A percentile compares a stretch with the other conserved stretches of the same genome.
Conservation (phyloP, 768 basidiomycete species). For the Leccinum fibrillosum region DNA sequence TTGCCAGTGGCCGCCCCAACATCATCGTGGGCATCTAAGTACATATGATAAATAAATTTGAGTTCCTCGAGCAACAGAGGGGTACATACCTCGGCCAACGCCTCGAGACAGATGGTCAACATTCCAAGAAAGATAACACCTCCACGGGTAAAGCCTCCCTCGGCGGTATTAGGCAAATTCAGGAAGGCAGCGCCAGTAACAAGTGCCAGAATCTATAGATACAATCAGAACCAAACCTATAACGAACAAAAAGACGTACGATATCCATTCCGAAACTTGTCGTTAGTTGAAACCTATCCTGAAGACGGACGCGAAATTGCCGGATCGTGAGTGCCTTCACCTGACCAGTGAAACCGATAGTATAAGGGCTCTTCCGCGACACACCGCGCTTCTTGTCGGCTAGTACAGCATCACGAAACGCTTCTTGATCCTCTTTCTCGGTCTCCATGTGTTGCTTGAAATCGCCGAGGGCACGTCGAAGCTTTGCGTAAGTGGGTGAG, state of each 20-base stretch:
- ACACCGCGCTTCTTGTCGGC: conserved; percentile 78
- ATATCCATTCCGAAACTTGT: conserved; percentile 65
- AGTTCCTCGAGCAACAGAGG: background rate
- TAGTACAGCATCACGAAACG: conserved; percentile 72
- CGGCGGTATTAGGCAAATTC: conserved; percentile 66
- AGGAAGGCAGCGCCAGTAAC: conserved; percentile 75
- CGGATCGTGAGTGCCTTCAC: conserved; percentile 65
- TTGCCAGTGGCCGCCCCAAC: conserved; percentile 73
- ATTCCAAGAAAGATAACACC: conserved; percentile 74
- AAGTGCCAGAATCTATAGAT: conserved; percentile 33
- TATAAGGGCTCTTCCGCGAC: conserved; percentile 78
- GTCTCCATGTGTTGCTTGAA: conserved; percentile 56
- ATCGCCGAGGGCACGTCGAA: conserved; percentile 49
- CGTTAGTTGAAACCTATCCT: conserved; percentile 74
- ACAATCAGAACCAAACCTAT: background rate
- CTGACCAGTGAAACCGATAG: conserved; percentile 73
- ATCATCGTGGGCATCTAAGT: conserved; percentile 67
- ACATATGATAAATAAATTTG: conserved; percentile 2
- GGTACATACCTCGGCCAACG: conserved; percentile 60
- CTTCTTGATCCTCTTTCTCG: conserved; percentile 65
- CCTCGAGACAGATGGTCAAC: conserved; percentile 65
- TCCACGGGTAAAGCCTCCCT: conserved; percentile 86
- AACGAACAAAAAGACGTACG: conserved; percentile 36
- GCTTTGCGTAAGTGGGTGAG: conserved; percentile 44
- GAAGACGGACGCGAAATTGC: conserved; percentile 70